Base-by-base conservation (phyloP, 2,329 filamentous ascomycete genomes). In the Paracoccidioides lutzii region DNA sequence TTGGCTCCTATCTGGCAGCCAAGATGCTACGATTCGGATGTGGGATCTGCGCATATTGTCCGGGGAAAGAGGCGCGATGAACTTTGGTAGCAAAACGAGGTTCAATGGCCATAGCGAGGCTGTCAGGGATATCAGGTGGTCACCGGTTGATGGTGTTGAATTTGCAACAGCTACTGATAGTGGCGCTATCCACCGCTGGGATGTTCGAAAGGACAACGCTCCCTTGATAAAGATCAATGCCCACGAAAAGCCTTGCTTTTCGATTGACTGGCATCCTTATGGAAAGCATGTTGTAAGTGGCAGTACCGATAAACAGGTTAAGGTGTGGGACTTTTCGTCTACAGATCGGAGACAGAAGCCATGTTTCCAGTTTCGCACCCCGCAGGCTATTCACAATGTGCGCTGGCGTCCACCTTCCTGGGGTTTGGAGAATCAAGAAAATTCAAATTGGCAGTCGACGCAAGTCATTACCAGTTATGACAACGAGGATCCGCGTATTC, bases 261-360 rank as follows among this genome's bases (percentile, higher is more conserved):
- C 80, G 5, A 76, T 85, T 40, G 82, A 85, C 65, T 85, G 81
- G 81, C 82, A 85, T 63, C 82, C 82, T 1, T 81, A 84, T 61
- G 82, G 82, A 5, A 83, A 79, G 63, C 80, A 84, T 65, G 70
- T 85, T 8, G 75, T 81, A 54, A 84, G 80, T 61, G 81, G 79
- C n/a, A 76, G 82, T 53, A 74, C 77, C 28, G 82, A 85, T 65
- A 79, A 78, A 57, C 79, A 79, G 35, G 76, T 84, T 59, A 80
- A 80, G 64, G 76, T 84, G 33, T 85, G 82, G 80, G 81, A 84
- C 65, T 79, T 84, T 56, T 80, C 79, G 3, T 70, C 73, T 2
- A 71, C 69, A n/a, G 76, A 76, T 55, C 74, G 80, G 59, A 76
- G 78, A 58, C 79, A 81, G 64, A 84, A 83, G 66, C 74, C 81